Base-by-base conservation (phyloP, 805 yeast species). In the Saccharomyces cerevisiae region DNA sequence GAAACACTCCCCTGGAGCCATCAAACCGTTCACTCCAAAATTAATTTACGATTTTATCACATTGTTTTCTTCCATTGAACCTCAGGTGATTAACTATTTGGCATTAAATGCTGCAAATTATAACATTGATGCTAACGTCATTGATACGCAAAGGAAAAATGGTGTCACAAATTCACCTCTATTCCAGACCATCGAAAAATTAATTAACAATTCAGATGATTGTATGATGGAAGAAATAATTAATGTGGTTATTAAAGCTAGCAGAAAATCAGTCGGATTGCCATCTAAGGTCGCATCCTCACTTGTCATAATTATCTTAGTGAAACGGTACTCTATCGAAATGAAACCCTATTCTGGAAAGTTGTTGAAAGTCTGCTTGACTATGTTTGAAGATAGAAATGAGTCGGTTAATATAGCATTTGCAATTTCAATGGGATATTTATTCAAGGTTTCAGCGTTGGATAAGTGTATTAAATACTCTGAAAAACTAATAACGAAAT, bases 231-330 rank as follows among this genome's bases (percentile, higher is more conserved):
- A 73, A 1, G 76, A 74, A 11, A 70, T 82, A 32, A 73, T 87
- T 2, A 73, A 72, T 1, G 73, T 72, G 41, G 70, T 89, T 29
- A 78, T 79, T 24, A 64, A 70, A 22, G 79, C 89, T 1, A 79
- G 88, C 8, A 82, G 82, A 56, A 78, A 75, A 53, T 80, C 95
- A 0, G 87, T 91, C 22, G 98, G 98, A 0, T 73, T 94, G 13
- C 97, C 98, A 0, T 89, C 97, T 0, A 89, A 92, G 63, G 89
- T 87, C 0, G 89, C 91, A 26, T 90, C 92, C 0, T 81, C 96
- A 4, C 79, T 83, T 57, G 84, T 90, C 0, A 67, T 91, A 10
- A 88, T 85, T 6, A 77, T 81, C 21, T 67, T 89, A 49, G 79
- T 87, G 0, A 72, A 81, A 10, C 79, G 84, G 57, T 83, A 85